Evolutionary conservation across 441 rosid species (phyloP).

Genomic region (Jatropha multifida): DNA sequence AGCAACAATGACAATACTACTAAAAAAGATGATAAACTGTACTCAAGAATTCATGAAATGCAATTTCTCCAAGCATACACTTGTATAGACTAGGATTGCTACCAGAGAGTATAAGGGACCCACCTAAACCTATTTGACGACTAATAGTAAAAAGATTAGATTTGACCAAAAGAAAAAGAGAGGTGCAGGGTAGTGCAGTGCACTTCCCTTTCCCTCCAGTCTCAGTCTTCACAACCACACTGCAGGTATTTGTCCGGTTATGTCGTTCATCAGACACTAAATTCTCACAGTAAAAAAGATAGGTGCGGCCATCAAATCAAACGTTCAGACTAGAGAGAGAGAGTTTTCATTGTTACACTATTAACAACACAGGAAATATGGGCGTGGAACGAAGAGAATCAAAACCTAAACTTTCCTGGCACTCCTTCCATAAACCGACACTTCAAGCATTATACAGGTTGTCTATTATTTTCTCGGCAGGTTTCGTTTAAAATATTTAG

Average conservation of each 20-base stretch:
- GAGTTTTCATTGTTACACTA: background rate
- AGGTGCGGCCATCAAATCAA: constrained; percentile 44
- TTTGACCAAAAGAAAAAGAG: background rate
- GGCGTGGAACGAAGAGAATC: background rate
- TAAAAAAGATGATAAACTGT: too few relatives aligned
- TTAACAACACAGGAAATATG: too few relatives aligned
- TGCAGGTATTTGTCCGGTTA: constrained; percentile 34
- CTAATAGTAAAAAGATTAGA: background rate
- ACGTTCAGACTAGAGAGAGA: background rate
- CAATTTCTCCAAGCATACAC: background rate
- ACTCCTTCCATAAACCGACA: background rate
- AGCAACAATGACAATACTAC: too few relatives aligned
- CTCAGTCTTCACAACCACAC: constrained; percentile 3
- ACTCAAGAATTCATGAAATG: too few relatives aligned
- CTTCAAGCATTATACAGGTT: too few relatives aligned
- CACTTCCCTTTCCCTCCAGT: background rate
- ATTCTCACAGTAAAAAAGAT: constrained; percentile 28
- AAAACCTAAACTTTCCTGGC: too few relatives aligned
- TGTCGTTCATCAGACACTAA: constrained; percentile 42
- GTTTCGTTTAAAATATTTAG: too few relatives aligned
- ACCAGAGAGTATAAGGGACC: background rate
- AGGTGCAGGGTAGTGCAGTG: background rate
- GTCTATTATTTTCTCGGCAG: too few relatives aligned
- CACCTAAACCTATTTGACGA: background rate
- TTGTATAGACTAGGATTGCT: background rate